Base-by-base conservation (phyloP, 2,329 filamentous ascomycete species). In the Cryphonectria japonica region DNA sequence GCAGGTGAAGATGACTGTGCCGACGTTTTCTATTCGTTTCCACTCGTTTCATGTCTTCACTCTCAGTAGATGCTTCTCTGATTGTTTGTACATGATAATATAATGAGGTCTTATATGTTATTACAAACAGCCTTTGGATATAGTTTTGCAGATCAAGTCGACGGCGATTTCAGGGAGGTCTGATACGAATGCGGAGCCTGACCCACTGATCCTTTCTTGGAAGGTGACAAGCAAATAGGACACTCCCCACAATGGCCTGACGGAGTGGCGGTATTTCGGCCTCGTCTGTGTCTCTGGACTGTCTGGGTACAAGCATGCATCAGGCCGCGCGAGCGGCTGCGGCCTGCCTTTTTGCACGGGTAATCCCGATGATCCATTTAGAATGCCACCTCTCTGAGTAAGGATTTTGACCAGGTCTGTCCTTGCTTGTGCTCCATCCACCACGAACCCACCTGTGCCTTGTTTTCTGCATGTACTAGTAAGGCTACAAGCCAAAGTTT, bases 111-210 rank as follows among this genome's bases (percentile, higher is more conserved):
- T 54, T 54, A 26, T 54, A 54, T 3, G n/a, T 26, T 22, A 22
- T 22, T 22, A 54, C 50, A 26, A 54, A 13, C 13, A 14, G 26
- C 1, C 50, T 13, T 13, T 26, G 19, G 19, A 9, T 9, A 52
- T 22, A n/a, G 46, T n/a, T 52, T 8, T 52, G 46, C 43, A 22
- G 43, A 46, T 16, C 16, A 22, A 6, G 43, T 8, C n/a, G 14
- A 54, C 22, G n/a, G 8, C n/a, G 11, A 26, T 54, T 54, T 1
- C n/a, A 11, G 50, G 4, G 50, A 54, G 9, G 26, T 26, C 26
- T 54, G 22, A 54, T 54, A 54, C 50, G 50, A 54, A 54, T 54
- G 50, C 50, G 50, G 9, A 54, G 50, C 50, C n/a, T 54, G 50
- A 26, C 11, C 50, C 50, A 54, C 50, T 54, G 50, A 26, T 26